Evolutionary conservation across 495 filamentous ascomycete species (phyloP).

Genomic region (Collariella sp.): DNA sequence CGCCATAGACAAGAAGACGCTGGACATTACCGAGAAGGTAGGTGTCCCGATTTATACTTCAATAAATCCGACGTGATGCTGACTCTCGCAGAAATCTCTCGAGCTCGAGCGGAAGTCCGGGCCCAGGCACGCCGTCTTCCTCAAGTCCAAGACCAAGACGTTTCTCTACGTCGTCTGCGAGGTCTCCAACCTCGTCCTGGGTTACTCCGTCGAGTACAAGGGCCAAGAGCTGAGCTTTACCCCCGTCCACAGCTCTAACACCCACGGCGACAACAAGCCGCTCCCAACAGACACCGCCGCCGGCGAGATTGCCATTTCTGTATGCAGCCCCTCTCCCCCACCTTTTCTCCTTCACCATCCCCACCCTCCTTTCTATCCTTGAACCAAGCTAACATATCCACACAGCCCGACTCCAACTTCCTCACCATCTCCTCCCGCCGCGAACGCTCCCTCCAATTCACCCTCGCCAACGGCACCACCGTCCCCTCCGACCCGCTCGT

Average conservation of each 20-base stretch:
- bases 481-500: constrained; percentile 41
- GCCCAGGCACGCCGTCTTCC: constrained; percentile 61
- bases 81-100: neutral
- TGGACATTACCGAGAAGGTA: constrained; percentile 24
- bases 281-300: constrained; percentile 37
- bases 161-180: constrained; percentile 59
- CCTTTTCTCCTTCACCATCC: neutral
- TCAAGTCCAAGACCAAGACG: constrained; percentile 35
- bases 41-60: constrained; percentile 9
- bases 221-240: constrained; percentile 36
- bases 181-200: constrained; percentile 48
- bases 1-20: constrained; percentile 38
- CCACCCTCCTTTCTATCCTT: neutral
- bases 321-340: constrained; percentile 23
- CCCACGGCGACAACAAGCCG: constrained; percentile 34
- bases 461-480: constrained; percentile 33
- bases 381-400: neutral
- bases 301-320: constrained; percentile 53
- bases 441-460: constrained; percentile 45
- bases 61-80: neutral
- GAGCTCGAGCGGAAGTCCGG: constrained; percentile 43
- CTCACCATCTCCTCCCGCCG: constrained; percentile 56
- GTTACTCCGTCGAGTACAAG: constrained; percentile 50
- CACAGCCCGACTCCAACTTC: constrained; percentile 49
- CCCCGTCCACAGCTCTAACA: constrained; percentile 34